Conservation (phyloP, 495 filamentous ascomycete genomes). For the Staphylotrichum longicolle region DNA sequence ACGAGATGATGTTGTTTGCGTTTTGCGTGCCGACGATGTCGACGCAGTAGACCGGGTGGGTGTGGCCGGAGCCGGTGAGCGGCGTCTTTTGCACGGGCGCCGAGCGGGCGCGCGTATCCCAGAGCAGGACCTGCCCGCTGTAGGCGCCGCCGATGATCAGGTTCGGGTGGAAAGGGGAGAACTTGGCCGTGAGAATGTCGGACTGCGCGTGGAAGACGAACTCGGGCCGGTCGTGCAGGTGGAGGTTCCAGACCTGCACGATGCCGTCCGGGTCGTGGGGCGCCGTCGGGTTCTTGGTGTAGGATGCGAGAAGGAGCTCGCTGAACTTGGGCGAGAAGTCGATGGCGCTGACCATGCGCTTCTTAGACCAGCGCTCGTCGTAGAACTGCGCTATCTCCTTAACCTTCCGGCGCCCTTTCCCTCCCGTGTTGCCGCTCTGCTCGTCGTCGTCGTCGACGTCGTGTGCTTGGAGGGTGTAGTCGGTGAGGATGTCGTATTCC, state of each 20-base stretch:
- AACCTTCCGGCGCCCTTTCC: conserved; percentile 74
- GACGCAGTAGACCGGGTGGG: conserved; percentile 92
- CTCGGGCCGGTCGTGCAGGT: conserved; percentile 88
- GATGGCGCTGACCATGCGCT: conserved; percentile 90
- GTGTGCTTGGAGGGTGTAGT: conserved; percentile 79
- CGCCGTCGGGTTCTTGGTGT: conserved; percentile 93
- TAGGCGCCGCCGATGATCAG: conserved; percentile 94
- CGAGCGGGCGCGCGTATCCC: conserved; percentile 88
- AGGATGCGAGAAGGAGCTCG: conserved; percentile 87
- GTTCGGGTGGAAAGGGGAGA: conserved; percentile 96
- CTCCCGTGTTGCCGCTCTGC: conserved; percentile 63
- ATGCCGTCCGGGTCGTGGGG: conserved; percentile 94
- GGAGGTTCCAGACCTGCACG: conserved; percentile 95
- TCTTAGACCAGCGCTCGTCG: conserved; percentile 94
- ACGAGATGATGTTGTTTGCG: conserved; percentile 95
- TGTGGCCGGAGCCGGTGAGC: conserved; percentile 86
- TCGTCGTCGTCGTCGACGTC: conserved; percentile 81
- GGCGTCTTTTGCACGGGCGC: conserved; percentile 94
- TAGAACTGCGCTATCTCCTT: conserved; percentile 90
- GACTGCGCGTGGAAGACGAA: conserved; percentile 95
- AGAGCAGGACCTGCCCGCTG: conserved; percentile 94
- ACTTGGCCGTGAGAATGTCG: conserved; percentile 91
- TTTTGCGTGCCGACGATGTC: conserved; percentile 97
- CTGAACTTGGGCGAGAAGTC: conserved; percentile 94
- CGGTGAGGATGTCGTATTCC: conserved; percentile 88